Evolutionary conservation across 2,329 filamentous ascomycete genomes (phyloP), one percentile per base, ranked within the genome.

Genomic region (Magnaporthiopsis poae): DNA sequence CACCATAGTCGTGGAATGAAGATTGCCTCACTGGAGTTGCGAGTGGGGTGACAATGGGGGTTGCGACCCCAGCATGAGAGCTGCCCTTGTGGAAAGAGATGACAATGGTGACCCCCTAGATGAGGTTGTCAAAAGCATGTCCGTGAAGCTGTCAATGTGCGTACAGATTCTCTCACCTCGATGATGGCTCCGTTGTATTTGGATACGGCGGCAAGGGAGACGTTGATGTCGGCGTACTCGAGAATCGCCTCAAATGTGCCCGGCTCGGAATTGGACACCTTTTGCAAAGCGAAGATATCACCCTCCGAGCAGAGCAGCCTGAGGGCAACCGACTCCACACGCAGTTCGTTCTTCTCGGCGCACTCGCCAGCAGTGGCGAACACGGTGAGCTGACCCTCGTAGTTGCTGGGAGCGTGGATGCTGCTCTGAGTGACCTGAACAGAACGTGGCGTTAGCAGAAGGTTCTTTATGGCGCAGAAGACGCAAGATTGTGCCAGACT

Each of bases 301-400:
- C 84, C 85, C 64, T 85, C 79, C 0, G 72, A 71, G 21, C 79
- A 75, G 3, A 88, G 73, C 18, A 81, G 70, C 3, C 72, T 73
- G 61, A 77, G 75, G 4, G 83, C 67, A n/a, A 76, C 73, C 1
- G 77, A 70, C 65, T 83, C 79, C 5, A 78, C 63, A 62, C 74
- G 67, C 12, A 52, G 7, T 8, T 33, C 62, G 60, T 29, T 61
- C 52, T 31, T 12, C n/a, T 18, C 39, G 8, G 33, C 46, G 5
- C 67, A 46, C n/a, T 67, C 66, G 5, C 70, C 69, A 13, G 72
- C 73, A 61, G 79, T 78, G 31, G 83, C 81, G n/a, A 79, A 80
- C 13, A 87, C 73, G 66, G 80, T 76, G 59, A 87, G 73, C 71
- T 87, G 83, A 25, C 84, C 86, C 74, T 88, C 85, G 68, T 84